These are phyloP conservation scores for Eucalyptus pauciflora DNA, from an alignment of 345 rosid species.

Conservation along the genomic window DNA sequence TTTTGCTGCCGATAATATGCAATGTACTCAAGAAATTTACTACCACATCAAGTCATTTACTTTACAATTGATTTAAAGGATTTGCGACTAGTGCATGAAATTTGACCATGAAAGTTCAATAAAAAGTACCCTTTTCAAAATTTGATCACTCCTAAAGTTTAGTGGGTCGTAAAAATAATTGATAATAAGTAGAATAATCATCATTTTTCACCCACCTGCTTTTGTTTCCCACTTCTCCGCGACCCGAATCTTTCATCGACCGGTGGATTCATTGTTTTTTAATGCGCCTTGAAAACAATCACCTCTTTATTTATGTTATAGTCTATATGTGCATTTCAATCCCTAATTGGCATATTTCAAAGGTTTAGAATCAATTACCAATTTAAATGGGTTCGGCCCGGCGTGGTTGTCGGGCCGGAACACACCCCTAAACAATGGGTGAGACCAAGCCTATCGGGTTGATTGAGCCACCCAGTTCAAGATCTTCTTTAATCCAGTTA, in stretches of 20 bases:
- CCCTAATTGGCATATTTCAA: not conserved
- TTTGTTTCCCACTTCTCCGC: not conserved
- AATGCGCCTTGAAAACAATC: not conserved
- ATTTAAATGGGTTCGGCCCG: rapidly evolving
- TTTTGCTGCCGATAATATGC: not conserved
- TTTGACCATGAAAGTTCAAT: not conserved
- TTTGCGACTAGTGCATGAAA: not conserved
- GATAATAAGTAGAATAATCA: not conserved
- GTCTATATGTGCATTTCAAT: not conserved
- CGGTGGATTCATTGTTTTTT: not conserved
- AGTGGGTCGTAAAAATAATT: not conserved
- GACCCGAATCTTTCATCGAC: not conserved
- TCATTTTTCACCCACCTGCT: not conserved
- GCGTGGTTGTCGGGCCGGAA: rapidly evolving
- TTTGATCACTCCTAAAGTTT: not conserved
- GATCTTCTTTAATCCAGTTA: rapidly evolving
- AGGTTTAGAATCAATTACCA: not conserved
- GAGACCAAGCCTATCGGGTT: not conserved
- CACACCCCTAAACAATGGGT: not conserved
- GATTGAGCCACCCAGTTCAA: rapidly evolving
- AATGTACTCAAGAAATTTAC: not conserved
- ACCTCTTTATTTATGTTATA: not conserved
- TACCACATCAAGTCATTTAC: not conserved
- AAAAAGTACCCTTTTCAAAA: not conserved
- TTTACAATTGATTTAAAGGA: not conserved